Conservation (phyloP, 1,284 basidiomycete species). For the Rugosomyces carneus region DNA sequence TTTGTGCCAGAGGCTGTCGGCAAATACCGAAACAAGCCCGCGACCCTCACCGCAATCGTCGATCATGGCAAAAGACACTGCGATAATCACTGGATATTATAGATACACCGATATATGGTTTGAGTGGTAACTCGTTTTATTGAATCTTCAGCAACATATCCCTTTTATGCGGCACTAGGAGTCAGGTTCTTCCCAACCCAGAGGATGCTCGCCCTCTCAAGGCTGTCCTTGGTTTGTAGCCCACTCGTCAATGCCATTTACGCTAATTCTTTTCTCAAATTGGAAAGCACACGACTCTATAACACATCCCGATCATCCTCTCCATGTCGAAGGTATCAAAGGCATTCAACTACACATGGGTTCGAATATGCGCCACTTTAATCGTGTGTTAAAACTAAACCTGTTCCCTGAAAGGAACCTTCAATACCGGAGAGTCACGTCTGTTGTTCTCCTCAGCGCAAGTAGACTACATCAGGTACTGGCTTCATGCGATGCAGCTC, state of each 20-base stretch:
- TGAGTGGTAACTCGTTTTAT: conserved; percentile 66
- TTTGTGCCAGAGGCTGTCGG: conserved; percentile 14
- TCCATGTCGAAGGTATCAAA: conserved; percentile 51
- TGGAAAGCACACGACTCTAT: conserved; percentile 53
- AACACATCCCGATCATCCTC: conserved; percentile 66
- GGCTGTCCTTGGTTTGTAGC: conserved; percentile 45
- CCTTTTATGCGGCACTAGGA: conserved; percentile 26
- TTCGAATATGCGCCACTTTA: conserved; percentile 23
- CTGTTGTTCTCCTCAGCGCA: conserved; percentile 78
- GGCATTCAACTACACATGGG: conserved; percentile 72
- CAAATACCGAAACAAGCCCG: too few relatives aligned
- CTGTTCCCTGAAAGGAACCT: conserved; percentile 37
- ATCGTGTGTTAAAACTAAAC: neutral
- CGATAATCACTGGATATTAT: conserved; percentile 64
- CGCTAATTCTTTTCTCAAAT: neutral
- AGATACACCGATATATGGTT: conserved; percentile 76
- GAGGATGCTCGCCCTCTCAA: conserved; percentile 61
- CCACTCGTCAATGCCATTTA: neutral
- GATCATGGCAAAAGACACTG: conserved; percentile 19
- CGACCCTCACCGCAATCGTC: neutral
- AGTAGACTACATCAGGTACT: conserved; percentile 81
- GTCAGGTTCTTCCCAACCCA: conserved; percentile 25
- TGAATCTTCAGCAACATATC: too few relatives aligned
- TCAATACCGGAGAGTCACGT: conserved; percentile 60
- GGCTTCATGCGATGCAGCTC: conserved; percentile 69